Base-by-base conservation (phyloP, 345 rosid genomes). In the Gossypium mustelinum region DNA sequence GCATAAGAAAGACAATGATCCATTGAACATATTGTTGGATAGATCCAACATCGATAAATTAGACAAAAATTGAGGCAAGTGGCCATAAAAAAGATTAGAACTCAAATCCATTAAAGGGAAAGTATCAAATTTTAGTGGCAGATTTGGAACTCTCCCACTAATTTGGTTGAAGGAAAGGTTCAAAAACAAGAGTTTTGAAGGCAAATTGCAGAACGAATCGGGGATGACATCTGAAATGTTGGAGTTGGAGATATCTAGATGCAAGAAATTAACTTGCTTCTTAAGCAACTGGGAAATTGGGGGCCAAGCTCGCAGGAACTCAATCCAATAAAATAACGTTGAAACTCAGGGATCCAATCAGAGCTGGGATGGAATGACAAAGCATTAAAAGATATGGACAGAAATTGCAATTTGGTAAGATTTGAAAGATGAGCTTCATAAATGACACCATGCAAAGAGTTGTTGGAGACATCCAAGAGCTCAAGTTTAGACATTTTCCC, bases 61-160 rank as follows among this genome's bases (percentile, higher is more conserved):
- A 3, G 51, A 11, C 17, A 60, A 44, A 58, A 67, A 29, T 22
- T 1, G 22, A 0, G 75, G 79, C 12, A 76, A 29, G 0, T 41
- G 62, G 4, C 75, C 79, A 27, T 29, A 13, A 59, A 76, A 70
- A 1, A 13, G 3, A 27, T 60, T 70, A 11, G 41, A 59, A 68
- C 79, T 76, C 18, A 79, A 4, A 67, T 68, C 78, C n/a, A 57
- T 8, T n/a, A n/a, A 12, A 63, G 64, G 72, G 58, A 52, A 3
- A 1, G 18, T 13, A 25, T 20, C 16, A 8, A 54, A 24, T 45
- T 34, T 58, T 0, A 65, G 24, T 11, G 61, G 9, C 4, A 45
- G 47, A 24, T 72, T 43, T 51, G 69, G 63, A 4, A 70, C 18
- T 48, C 50, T 13, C 12, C 72, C 76, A 29, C 11, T 41, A 3